Evolutionary conservation across 768 basidiomycete species (phyloP), one percentile per base, ranked within the genome.

Genomic region (Lyophyllum decastes): DNA sequence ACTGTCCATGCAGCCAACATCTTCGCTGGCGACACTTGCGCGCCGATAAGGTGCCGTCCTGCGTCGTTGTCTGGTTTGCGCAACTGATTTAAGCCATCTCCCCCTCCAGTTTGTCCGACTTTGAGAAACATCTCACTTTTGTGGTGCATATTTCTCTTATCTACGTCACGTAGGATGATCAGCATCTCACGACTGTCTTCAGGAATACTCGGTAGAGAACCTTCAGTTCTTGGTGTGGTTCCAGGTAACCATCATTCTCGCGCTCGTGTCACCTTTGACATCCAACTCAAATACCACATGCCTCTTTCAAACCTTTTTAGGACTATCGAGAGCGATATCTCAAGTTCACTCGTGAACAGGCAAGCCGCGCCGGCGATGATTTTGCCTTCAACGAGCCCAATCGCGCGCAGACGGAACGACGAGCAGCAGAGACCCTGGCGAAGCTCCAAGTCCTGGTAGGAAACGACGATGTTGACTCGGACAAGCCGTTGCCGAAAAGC

Each of bases 151-250:
- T 51, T 9, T 61, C 19, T 67, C 63, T 64, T n/a, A 55, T 49
- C 66, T 34, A 34, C n/a, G 17, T 16, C 34, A 4, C 12, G 10
- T 44, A 16, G 47, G 12, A 14, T 52, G 65, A 26, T 54, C 66
- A 12, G 63, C 61, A 35, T 63, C 57, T 70, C 61, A 46, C 65
- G 56, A 24, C 66, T 69, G 19, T 8, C 12, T 27, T 26, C 34
- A 73, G 72, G 72, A 71, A 49, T 64, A 67, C 52, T 66, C 70
- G 17, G 57, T 73, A 9, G 69, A 73, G 58, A 69, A 70, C 44
- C 67, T 75, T 16, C 74, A 75, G 46, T 75, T 75, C 50, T 49
- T 72, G 46, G 68, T 75, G 46, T 75, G 74, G 74, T 75, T 66
- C 38, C 69, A 70, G 66, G 70, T 64, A 45, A 52, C 27, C 25